Percentiles rank a stretch among this genome's conserved stretches.
These are phyloP conservation scores for Haplosporangium gracile DNA, from an alignment of 192 early-diverging fungal species.

Conservation along the genomic window DNA sequence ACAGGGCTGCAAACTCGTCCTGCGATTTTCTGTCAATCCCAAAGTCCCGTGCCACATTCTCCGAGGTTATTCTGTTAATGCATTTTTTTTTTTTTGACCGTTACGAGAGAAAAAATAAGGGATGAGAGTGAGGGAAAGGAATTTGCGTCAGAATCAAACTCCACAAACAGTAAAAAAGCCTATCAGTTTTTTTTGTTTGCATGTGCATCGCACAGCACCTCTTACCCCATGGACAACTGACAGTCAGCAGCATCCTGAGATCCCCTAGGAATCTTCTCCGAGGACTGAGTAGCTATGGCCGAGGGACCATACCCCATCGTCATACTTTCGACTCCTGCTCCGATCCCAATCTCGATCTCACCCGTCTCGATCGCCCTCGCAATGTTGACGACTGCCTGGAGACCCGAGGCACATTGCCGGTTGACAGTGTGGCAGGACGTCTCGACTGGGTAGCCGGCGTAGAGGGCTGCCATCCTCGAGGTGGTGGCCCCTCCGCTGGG, in stretches of 20 bases:
- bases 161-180: neutral
- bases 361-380: slow-evolving; percentile 86
- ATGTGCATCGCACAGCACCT: neutral
- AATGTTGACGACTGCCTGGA: slow-evolving; percentile 87
- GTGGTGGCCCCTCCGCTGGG: slow-evolving; percentile 88
- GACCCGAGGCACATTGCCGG: slow-evolving; percentile 92
- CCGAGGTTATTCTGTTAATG: slow-evolving; percentile 77
- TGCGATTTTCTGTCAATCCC: slow-evolving; percentile 85
- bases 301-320: slow-evolving; percentile 85
- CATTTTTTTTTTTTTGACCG: no score
- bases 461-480: slow-evolving; percentile 89
- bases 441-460: slow-evolving; percentile 89
- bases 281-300: slow-evolving; percentile 78
- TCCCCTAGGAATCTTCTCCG: slow-evolving; percentile 76
- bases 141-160: neutral
- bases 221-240: slow-evolving; percentile 85
- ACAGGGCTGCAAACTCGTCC: slow-evolving; percentile 88
- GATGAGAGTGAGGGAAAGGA: neutral
- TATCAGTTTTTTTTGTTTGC: neutral
- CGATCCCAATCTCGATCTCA: slow-evolving; percentile 89
- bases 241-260: slow-evolving; percentile 79
- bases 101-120: neutral
- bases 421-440: slow-evolving; percentile 86
- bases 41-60: slow-evolving; percentile 95
- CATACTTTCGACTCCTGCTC: slow-evolving; percentile 93